Evolutionary conservation across 768 basidiomycete species (phyloP).

Genomic region (Strobilomyces dryophilus): DNA sequence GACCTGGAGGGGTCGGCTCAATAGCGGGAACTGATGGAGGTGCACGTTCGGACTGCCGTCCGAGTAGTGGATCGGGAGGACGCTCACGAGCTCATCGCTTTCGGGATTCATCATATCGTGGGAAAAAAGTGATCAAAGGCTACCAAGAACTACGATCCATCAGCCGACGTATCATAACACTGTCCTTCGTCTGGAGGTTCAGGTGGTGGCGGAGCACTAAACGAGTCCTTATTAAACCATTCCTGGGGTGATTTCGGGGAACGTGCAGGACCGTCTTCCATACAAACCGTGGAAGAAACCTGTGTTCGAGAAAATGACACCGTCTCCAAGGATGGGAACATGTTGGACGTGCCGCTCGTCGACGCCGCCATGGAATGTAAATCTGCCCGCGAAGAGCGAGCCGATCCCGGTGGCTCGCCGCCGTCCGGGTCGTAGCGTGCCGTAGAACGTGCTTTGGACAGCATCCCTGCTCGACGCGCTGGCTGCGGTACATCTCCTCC

Average conservation of each 20-base stretch:
- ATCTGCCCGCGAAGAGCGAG: constrained; percentile 7
- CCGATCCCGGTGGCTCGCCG: background rate
- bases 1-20: constrained; percentile 66
- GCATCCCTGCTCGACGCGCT: background rate
- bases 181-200: constrained; percentile 7
- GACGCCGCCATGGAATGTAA: constrained; percentile 9
- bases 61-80: constrained; percentile 71
- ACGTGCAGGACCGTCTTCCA: constrained; percentile 4
- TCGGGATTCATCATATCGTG: constrained; percentile 8
- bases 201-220: background rate
- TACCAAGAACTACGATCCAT: background rate
- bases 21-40: constrained; percentile 77
- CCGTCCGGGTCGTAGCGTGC: background rate
- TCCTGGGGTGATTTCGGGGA: constrained; percentile 1
- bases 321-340: constrained; percentile 7
- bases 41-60: constrained; percentile 60
- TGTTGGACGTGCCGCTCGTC: constrained; percentile 13
- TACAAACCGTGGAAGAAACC: constrained; percentile 1
- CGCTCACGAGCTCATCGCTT: constrained; percentile 59
- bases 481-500: constrained; percentile 2
- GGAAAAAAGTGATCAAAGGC: constrained; percentile 7
- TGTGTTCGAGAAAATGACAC: constrained; percentile 6
- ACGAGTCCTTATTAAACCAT: constrained; percentile 6
- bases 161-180: constrained; percentile 3
- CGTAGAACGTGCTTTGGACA: constrained; percentile 1